These are phyloP conservation scores for Ilex asprella DNA, from an alignment of 257 asterid genomes.

Conservation along the genomic window DNA sequence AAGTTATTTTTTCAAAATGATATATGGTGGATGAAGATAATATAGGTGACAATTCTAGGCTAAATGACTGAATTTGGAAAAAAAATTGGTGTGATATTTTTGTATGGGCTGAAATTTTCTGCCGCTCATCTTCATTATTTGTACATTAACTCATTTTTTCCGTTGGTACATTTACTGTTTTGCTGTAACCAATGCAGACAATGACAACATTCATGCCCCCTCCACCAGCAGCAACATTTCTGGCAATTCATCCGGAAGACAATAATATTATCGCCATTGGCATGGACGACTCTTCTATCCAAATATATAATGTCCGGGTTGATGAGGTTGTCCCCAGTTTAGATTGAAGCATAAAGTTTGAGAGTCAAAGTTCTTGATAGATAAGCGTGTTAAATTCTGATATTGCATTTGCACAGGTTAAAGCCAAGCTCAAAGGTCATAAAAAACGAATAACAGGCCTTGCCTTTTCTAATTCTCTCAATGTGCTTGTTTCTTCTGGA, in stretches of 20 bases:
- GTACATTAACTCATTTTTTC: neutral
- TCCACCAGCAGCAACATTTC: conserved; percentile 64
- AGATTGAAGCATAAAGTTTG: neutral
- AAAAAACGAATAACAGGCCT: too few species aligned
- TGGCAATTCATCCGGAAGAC: conserved; percentile 63
- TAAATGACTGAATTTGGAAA: neutral
- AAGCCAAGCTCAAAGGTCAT: too few species aligned
- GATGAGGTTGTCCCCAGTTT: conserved; percentile 39
- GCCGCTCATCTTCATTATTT: neutral
- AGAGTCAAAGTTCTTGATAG: neutral
- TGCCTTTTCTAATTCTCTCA: too few species aligned
- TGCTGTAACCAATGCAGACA: conserved; percentile 28
- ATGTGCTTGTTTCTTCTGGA: too few species aligned
- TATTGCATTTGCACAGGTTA: neutral
- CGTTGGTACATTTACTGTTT: neutral
- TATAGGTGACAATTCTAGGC: neutral
- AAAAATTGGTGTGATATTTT: neutral
- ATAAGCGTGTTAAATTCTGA: neutral
- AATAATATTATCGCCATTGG: conserved; percentile 60
- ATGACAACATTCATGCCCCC: conserved; percentile 67
- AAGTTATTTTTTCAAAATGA: neutral
- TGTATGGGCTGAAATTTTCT: neutral
- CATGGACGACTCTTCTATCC: conserved; percentile 63
- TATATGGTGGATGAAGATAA: neutral
- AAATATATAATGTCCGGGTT: conserved; percentile 54